Base-by-base conservation (phyloP, 192 early-diverging fungal species). In the Mortierella claussenii region DNA sequence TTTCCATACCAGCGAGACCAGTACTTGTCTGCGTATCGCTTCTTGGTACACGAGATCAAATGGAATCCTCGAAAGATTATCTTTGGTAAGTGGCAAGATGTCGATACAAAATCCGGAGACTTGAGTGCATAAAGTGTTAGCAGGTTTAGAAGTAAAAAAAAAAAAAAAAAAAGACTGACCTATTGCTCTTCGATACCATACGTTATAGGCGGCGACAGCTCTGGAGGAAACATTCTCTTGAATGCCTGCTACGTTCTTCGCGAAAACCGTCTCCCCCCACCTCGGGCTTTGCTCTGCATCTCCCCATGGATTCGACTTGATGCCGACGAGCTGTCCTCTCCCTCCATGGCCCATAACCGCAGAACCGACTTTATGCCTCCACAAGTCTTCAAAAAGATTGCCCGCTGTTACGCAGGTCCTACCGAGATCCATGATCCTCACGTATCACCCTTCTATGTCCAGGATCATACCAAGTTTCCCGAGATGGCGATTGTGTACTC, bases 1-100 rank as follows among this genome's bases (percentile, higher is more conserved):
- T 75, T 75, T 37, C 71, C 71, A 0, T 33, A 50, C 40, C 71
- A 75, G 36, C 40, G 71, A 32, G 71, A 75, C 33, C 71, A 75
- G 45, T 75, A 47, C 45, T 18, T 75, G 30, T 75, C 63, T 28
- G 71, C 71, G 1, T 75, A 75, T 32, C 63, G 71, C 5, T 75
- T 75, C 60, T 47, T 75, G 50, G 63, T 75, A 20, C 34, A 75
- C 9, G 71, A 75, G 47, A 75, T 75, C 57, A 52, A 40, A 21
- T 75, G 71, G 71, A 75, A 75, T 23, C 71, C 71, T 10, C 63
- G 71, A 31, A 75, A 75, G 58, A 75, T 75, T 37, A 66, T 75
- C 52, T 75, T 75, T 55, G 71, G 68, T 68, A 68, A 56, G 10
- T 2, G 3, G 13, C 11, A 43, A 24, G n/a, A 57, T 40, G 15